Evolutionary conservation across 176 grass and related monocot species (phyloP).

Genomic region (Echinochloa phyllopogon): DNA sequence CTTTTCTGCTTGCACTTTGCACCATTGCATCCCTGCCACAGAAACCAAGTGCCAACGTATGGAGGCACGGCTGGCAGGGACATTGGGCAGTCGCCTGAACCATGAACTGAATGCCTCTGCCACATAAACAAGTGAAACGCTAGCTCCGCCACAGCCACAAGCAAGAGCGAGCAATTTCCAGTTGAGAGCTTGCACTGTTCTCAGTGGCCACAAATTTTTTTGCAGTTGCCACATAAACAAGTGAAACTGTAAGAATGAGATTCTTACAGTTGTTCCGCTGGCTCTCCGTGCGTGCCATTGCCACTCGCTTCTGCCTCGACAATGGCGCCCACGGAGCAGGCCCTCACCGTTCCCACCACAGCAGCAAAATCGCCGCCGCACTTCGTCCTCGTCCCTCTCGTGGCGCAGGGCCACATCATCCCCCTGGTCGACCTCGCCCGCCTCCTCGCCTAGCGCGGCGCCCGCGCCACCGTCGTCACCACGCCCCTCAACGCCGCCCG

Average conservation of each 20-base stretch:
- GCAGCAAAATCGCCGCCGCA: conserved; percentile 19
- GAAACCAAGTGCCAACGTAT: too few relatives aligned
- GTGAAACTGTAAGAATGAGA: too few relatives aligned
- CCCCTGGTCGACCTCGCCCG: conserved; percentile 58
- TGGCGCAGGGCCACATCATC: conserved; percentile 71
- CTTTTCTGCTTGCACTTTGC: too few relatives aligned
- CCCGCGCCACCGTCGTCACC: conserved; percentile 46
- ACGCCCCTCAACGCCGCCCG: conserved; percentile 54
- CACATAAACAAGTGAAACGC: too few relatives aligned
- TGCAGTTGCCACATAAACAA: too few relatives aligned
- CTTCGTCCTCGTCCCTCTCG: conserved; percentile 56
- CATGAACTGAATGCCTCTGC: neutral
- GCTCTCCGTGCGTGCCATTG: too few relatives aligned
- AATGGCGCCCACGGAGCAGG: neutral
- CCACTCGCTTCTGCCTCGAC: neutral
- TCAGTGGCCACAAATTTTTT: too few relatives aligned
- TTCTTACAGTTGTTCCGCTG: too few relatives aligned
- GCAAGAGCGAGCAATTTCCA: too few relatives aligned
- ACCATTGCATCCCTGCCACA: too few relatives aligned
- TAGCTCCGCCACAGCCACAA: too few relatives aligned
- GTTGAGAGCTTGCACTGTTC: too few relatives aligned
- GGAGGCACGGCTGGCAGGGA: neutral
- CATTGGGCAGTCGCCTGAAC: neutral
- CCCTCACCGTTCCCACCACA: neutral
- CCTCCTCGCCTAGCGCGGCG: conserved; percentile 44